These are phyloP conservation scores for Ammopiptanthus mongolicus DNA, from an alignment of 306 rosid species.

Conservation along the genomic window DNA sequence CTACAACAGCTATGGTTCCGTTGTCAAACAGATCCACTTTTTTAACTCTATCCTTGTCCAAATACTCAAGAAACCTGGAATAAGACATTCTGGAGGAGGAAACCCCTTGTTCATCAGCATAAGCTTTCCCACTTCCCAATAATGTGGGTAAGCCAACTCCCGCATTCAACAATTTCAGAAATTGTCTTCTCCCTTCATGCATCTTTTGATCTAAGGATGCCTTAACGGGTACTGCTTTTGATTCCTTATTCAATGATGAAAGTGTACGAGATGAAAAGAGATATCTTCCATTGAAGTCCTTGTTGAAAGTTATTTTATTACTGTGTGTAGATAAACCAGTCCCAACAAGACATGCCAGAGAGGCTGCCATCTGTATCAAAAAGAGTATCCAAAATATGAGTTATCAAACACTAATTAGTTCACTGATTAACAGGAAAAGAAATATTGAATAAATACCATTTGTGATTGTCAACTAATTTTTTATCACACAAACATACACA, in stretches of 20 bases:
- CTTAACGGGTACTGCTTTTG: conserved; percentile 36
- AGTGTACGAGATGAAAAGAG: conserved; percentile 34
- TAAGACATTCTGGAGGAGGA: conserved; percentile 97
- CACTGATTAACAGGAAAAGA: neutral
- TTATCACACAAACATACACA: neutral
- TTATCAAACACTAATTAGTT: neutral
- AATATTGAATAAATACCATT: neutral
- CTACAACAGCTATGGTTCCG: conserved; percentile 88
- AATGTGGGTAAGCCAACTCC: conserved; percentile 67
- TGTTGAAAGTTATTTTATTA: conserved; percentile 45
- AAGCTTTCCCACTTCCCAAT: conserved; percentile 59
- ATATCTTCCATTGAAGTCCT: conserved; percentile 50
- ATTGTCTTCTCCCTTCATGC: conserved; percentile 74
- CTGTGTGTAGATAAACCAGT: conserved; percentile 47
- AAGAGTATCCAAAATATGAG: neutral
- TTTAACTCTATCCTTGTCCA: conserved; percentile 87
- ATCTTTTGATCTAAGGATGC: conserved; percentile 56
- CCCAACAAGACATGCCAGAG: conserved; percentile 79
- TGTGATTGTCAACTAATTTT: neutral
- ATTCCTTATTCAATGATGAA: conserved; percentile 35
- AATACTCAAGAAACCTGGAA: conserved; percentile 88
- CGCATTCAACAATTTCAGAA: conserved; percentile 65
- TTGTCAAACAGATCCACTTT: conserved; percentile 90
- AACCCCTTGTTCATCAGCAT: conserved; percentile 88
- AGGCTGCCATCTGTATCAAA: conserved; percentile 57